phyloP scores from a whole-genome alignment of 805 yeast species.

The Yamadazyma endophytica region DNA sequence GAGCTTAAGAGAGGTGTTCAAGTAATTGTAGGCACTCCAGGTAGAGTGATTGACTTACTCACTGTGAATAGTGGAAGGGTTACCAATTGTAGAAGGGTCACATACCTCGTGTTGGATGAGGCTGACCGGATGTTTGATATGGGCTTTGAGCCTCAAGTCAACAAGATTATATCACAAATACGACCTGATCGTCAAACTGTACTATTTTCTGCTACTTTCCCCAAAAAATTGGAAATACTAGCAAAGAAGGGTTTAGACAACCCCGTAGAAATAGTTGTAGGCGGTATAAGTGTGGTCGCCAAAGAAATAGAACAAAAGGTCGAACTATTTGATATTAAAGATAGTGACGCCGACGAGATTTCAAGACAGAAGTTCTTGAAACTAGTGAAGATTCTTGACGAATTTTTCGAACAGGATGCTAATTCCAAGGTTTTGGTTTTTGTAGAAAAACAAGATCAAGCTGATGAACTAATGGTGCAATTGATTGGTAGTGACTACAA shows the following conservation, averaged over 20 bases:
- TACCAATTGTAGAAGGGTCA: conserved; percentile 59
- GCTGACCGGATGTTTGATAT: conserved; percentile 96
- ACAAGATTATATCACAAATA: conserved; percentile 67
- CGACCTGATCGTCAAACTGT: conserved; percentile 89
- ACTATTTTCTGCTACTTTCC: conserved; percentile 91
- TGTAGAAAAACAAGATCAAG: conserved; percentile 83
- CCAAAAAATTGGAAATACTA: conserved; percentile 68
- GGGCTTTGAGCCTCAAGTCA: conserved; percentile 96
- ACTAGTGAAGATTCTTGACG: conserved; percentile 53
- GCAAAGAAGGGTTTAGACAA: conserved; percentile 60
- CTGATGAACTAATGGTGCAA: conserved; percentile 64
- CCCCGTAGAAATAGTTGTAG: conserved; percentile 77
- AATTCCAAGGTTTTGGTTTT: conserved; percentile 66
- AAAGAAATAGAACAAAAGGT: conserved; percentile 73
- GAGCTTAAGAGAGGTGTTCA: conserved; percentile 75
- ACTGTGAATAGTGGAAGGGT: conserved; percentile 81
- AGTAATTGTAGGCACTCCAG: conserved; percentile 90
- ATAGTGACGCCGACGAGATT: conserved; percentile 35
- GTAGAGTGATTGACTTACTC: conserved; percentile 83
- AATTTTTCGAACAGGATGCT: conserved; percentile 24
- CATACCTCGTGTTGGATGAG: conserved; percentile 88
- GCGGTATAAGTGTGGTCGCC: conserved; percentile 77
- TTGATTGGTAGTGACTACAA: conserved; percentile 51
- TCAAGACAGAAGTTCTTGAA: conserved; percentile 45
- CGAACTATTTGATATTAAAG: conserved; percentile 50